Conservation (phyloP, 805 yeast genomes). For the Kluyveromyces dobzhanskii region DNA sequence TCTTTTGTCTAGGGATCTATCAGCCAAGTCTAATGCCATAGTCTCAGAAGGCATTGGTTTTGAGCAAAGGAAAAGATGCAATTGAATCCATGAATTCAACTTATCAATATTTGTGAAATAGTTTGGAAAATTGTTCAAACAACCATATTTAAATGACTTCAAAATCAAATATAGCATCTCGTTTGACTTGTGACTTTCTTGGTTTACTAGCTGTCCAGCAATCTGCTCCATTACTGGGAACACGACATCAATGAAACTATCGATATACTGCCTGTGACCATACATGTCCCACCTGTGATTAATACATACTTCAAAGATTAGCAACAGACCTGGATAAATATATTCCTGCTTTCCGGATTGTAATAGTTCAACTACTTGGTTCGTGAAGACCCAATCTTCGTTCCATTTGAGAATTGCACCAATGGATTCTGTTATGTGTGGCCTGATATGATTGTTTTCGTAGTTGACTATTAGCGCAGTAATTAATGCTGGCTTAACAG, state of each 20-base stretch:
- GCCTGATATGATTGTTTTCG: constrained; percentile 36
- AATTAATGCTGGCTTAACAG: constrained; percentile 46
- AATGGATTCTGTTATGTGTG: constrained; percentile 51
- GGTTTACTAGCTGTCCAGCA: constrained; percentile 34
- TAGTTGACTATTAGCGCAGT: constrained; percentile 40
- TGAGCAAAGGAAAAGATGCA: constrained; percentile 53
- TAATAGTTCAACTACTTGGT: constrained; percentile 29
- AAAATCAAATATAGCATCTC: constrained; percentile 52
- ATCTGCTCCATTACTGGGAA: constrained; percentile 51
- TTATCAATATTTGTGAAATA: constrained; percentile 34
- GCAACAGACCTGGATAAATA: constrained; percentile 45
- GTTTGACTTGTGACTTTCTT: constrained; percentile 30
- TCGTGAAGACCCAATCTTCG: constrained; percentile 30
- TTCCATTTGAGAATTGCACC: constrained; percentile 44
- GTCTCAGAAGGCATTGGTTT: constrained; percentile 47
- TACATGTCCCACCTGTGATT: constrained; percentile 49
- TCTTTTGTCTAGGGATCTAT: constrained; percentile 40
- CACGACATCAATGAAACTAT: constrained; percentile 37
- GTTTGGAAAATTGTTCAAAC: constrained; percentile 51
- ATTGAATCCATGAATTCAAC: constrained; percentile 52
- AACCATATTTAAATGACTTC: constrained; percentile 56
- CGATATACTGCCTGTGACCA: constrained; percentile 38
- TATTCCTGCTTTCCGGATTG: constrained; percentile 31
- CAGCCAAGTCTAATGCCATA: constrained; percentile 38
- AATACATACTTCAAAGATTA: constrained; percentile 48